A percentile compares a stretch with the other conserved stretches of the same genome.
Conservation (phyloP, 352 stramenopile genomes). For the Globisporangium uncinulatum region DNA sequence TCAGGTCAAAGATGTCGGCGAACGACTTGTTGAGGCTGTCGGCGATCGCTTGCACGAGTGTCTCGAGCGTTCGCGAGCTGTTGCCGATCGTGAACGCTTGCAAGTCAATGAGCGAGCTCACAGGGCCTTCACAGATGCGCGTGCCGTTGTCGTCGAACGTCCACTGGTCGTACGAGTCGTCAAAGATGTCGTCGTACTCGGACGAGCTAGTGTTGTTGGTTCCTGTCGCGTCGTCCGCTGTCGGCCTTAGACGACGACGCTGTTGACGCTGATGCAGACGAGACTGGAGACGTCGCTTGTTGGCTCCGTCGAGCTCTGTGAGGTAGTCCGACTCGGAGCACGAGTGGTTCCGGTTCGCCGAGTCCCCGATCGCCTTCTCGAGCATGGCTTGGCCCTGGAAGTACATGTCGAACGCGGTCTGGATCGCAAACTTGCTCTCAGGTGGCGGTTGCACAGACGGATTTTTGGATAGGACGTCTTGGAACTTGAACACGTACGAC, state of each 20-base stretch:
- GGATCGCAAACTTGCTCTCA: conserved; percentile 8
- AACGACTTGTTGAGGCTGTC: conserved; percentile 27
- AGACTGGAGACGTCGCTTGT: not conserved
- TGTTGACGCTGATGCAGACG: not conserved
- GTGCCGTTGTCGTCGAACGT: conserved; percentile 21
- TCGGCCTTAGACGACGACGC: not conserved
- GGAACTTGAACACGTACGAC: conserved; percentile 11
- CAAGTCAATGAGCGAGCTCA: conserved; percentile 29
- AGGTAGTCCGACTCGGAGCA: conserved; percentile 32
- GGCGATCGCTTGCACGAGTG: conserved; percentile 17
- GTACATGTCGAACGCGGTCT: conserved; percentile 24
- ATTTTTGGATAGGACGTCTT: conserved; percentile 7
- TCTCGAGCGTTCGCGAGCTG: conserved; percentile 6
- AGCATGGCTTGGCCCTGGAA: conserved; percentile 36
- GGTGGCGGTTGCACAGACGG: conserved; percentile 8
- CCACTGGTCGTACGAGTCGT: conserved; percentile 19
- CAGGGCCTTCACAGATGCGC: conserved; percentile 32
- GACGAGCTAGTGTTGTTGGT: not conserved
- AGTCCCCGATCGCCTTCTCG: conserved; percentile 30
- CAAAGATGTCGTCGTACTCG: conserved; percentile 4
- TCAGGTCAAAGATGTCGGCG: conserved; percentile 10
- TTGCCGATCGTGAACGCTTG: conserved; percentile 3
- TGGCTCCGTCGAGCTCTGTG: conserved; percentile 14
- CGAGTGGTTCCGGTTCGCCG: conserved; percentile 22
- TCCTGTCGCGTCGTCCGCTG: not conserved